Percentiles rank a stretch among this genome's conserved stretches.
These are phyloP conservation scores for Pseudogymnoascus sp. DNA, from an alignment of 2,329 filamentous ascomycete species.

Conservation along the genomic window DNA sequence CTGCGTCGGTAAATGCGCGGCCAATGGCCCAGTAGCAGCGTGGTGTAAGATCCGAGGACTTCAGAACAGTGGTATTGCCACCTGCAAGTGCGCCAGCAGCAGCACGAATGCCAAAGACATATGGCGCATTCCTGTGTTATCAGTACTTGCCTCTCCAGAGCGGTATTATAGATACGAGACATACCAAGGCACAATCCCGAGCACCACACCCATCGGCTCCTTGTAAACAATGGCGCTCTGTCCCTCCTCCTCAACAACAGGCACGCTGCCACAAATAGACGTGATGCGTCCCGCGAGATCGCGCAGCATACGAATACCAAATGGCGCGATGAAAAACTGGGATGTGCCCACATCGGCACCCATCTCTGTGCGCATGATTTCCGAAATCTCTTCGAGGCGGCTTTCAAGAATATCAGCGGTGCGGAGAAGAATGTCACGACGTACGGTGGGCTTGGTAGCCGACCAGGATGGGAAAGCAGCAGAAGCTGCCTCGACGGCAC, in stretches of 20 bases:
- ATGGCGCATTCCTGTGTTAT: not conserved
- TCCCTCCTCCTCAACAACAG: slow-evolving; percentile 30
- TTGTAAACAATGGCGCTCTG: slow-evolving; percentile 46
- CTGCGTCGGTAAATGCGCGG: slow-evolving; percentile 60
- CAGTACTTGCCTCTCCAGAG: not conserved
- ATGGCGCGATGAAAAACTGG: slow-evolving; percentile 32
- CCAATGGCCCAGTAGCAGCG: slow-evolving; percentile 47
- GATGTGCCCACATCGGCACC: slow-evolving; percentile 28
- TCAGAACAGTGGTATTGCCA: slow-evolving; percentile 66
- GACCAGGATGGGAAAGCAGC: slow-evolving; percentile 51
- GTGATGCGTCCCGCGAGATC: slow-evolving; percentile 44
- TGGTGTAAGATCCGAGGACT: slow-evolving; percentile 60
- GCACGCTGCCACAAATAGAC: slow-evolving; percentile 38
- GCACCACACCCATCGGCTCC: slow-evolving; percentile 51
- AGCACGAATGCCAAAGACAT: not conserved
- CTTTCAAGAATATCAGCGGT: slow-evolving; percentile 44
- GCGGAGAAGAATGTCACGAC: slow-evolving; percentile 46
- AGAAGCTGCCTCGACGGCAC: slow-evolving; percentile 45
- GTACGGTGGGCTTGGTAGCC: slow-evolving; percentile 41
- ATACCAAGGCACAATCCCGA: slow-evolving; percentile 54
- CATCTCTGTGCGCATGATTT: slow-evolving; percentile 47
- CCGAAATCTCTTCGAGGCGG: slow-evolving; percentile 42
- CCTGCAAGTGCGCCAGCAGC: slow-evolving; percentile 48
- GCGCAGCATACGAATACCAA: slow-evolving; percentile 34
- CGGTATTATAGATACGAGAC: not conserved